Conservation (phyloP, 2,329 filamentous ascomycete genomes). For the Pyricularia pennisetigena region DNA sequence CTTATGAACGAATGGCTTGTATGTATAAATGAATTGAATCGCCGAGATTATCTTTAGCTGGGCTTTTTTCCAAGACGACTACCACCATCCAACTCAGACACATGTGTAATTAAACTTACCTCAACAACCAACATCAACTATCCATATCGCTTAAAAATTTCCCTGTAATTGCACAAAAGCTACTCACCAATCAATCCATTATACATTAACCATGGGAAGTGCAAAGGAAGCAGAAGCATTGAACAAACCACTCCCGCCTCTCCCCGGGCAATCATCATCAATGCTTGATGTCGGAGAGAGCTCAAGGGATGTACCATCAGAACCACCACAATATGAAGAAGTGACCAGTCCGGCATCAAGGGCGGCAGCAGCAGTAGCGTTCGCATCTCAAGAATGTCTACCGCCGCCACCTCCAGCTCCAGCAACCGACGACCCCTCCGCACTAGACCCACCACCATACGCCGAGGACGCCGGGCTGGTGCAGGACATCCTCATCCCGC, state of each 20-base stretch:
- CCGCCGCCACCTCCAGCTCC: background rate
- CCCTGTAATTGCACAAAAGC: background rate
- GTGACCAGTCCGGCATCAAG: background rate
- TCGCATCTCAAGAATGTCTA: background rate
- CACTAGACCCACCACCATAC: background rate
- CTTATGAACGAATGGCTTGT: background rate
- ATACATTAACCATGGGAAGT: background rate
- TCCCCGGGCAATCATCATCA: background rate
- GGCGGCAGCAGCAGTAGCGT: background rate
- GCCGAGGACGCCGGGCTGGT: background rate
- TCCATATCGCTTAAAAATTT: background rate
- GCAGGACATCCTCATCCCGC: background rate
- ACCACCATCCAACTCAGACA: background rate
- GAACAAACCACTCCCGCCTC: background rate
- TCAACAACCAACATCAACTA: background rate
- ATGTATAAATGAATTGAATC: too few species aligned
- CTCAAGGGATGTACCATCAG: background rate
- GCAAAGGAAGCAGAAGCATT: background rate
- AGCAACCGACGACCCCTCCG: background rate
- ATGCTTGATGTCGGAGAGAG: background rate
- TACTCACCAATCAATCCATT: background rate
- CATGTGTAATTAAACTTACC: background rate
- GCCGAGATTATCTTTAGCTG: background rate
- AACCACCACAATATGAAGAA: background rate
- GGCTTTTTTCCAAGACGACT: background rate